A percentile compares a stretch with the other conserved stretches of the same genome.
These are phyloP conservation scores for Babesia gibsoni DNA, from an alignment of 169 alveolate genomes.

Conservation along the genomic window DNA sequence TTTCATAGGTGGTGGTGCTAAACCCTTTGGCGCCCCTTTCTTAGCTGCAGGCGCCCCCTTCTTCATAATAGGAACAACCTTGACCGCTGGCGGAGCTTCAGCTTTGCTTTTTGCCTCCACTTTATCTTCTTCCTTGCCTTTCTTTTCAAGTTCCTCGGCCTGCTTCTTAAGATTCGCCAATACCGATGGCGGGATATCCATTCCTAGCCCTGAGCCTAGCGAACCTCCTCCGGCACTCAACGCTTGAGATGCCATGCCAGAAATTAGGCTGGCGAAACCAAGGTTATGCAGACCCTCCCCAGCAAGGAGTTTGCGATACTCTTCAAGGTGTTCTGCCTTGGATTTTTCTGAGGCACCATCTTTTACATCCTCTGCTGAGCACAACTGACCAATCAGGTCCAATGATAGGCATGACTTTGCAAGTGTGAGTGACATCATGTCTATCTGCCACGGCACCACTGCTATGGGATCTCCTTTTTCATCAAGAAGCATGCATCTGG, in stretches of 20 bases:
- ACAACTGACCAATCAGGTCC: conserved; percentile 60
- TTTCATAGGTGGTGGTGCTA: conserved; percentile 44
- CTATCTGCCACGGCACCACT: conserved; percentile 64
- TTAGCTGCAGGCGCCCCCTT: conserved; percentile 59
- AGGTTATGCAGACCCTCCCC: conserved; percentile 74
- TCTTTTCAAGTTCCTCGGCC: conserved; percentile 51
- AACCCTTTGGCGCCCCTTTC: conserved; percentile 69
- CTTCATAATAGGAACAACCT: conserved; percentile 72
- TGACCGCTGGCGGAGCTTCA: conserved; percentile 62
- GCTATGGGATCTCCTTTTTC: conserved; percentile 40
- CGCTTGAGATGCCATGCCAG: conserved; percentile 20
- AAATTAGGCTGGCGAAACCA: conserved; percentile 49
- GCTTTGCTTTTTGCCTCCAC: conserved; percentile 54
- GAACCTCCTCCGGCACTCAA: neutral
- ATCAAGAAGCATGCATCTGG: conserved; percentile 45
- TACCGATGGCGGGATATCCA: conserved; percentile 62
- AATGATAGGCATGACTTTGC: conserved; percentile 53
- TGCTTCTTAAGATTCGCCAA: conserved; percentile 62
- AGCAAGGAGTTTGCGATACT: conserved; percentile 62
- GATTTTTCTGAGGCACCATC: conserved; percentile 40
- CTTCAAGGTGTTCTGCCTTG: conserved; percentile 35
- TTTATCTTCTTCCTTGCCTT: conserved; percentile 49
- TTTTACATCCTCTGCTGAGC: conserved; percentile 17
- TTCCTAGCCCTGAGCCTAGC: conserved; percentile 61
- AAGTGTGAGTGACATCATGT: conserved; percentile 47